A percentile compares a stretch with the other conserved stretches of the same genome.
Evolutionary conservation across 1,284 basidiomycete species (phyloP).

Genomic region (Ganoderma boninense): DNA sequence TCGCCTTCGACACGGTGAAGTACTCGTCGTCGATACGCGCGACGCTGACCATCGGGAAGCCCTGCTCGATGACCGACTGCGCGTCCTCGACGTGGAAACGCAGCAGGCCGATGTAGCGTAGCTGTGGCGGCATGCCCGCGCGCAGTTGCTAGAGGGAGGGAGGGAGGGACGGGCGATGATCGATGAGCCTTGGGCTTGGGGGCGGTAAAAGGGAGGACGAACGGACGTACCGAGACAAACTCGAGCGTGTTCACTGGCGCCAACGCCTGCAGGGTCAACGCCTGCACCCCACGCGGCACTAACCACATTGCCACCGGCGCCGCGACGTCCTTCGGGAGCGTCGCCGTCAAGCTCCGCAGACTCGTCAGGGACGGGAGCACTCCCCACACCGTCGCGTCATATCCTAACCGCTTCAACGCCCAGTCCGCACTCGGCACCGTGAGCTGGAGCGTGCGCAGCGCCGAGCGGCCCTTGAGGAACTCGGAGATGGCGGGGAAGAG

Average conservation of each 20-base stretch:
- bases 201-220: background rate
- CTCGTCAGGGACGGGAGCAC: constrained; percentile 65
- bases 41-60: constrained; percentile 67
- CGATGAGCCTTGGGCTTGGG: background rate
- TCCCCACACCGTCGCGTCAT: constrained; percentile 74
- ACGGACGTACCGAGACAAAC: constrained; percentile 43
- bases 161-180: background rate
- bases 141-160: constrained; percentile 60
- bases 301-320: constrained; percentile 73
- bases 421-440: constrained; percentile 56
- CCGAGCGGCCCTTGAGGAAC: constrained; percentile 66
- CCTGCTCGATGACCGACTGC: constrained; percentile 57
- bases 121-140: constrained; percentile 58
- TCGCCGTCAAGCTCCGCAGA: constrained; percentile 62
- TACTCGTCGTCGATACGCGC: constrained; percentile 61
- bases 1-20: constrained; percentile 55
- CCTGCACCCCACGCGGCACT: constrained; percentile 63
- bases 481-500: constrained; percentile 73
- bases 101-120: constrained; percentile 63
- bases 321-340: constrained; percentile 69
- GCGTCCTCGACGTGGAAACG: constrained; percentile 57
- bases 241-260: constrained; percentile 42
- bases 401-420: constrained; percentile 61
- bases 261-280: constrained; percentile 59
- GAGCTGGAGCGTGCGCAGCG: constrained; percentile 61